Percentiles rank a stretch among this genome's conserved stretches.
Conservation (phyloP, 305 asterid genomes). For the Galium porrigens region DNA sequence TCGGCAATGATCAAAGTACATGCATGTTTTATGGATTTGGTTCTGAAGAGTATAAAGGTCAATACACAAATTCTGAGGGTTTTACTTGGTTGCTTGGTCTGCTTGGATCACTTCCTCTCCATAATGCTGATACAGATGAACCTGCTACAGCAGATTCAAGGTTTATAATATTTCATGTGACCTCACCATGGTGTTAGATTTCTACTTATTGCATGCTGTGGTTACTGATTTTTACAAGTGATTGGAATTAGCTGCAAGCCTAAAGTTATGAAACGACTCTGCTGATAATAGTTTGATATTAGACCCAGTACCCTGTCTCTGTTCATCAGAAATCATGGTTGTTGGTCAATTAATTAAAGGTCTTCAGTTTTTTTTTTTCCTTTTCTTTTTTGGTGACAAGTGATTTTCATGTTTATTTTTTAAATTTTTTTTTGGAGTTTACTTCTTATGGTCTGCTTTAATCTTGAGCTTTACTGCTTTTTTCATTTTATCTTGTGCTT, state of each 20-base stretch:
- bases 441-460: neutral
- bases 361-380: neutral
- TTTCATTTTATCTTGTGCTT: neutral
- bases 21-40: constrained; percentile 54
- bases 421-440: neutral
- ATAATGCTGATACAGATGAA: constrained; percentile 50
- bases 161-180: constrained; percentile 23
- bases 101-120: constrained; percentile 76
- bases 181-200: neutral
- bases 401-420: neutral
- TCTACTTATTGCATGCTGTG: constrained; percentile 1
- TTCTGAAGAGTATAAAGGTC: constrained; percentile 46
- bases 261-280: neutral
- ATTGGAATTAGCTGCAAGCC: neutral
- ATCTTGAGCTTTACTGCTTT: neutral
- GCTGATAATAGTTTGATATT: neutral
- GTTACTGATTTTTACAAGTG: neutral
- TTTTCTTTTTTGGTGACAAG: neutral
- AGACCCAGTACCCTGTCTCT: neutral
- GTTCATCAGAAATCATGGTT: neutral
- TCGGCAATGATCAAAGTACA: constrained; percentile 49
- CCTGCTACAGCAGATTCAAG: constrained; percentile 47
- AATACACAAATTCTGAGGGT: constrained; percentile 64
- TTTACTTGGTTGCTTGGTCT: constrained; percentile 83
- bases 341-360: neutral